Evolutionary conservation across 106 monocot genomes (phyloP), one percentile per base, ranked within the genome.

Genomic region (Allium sativum): DNA sequence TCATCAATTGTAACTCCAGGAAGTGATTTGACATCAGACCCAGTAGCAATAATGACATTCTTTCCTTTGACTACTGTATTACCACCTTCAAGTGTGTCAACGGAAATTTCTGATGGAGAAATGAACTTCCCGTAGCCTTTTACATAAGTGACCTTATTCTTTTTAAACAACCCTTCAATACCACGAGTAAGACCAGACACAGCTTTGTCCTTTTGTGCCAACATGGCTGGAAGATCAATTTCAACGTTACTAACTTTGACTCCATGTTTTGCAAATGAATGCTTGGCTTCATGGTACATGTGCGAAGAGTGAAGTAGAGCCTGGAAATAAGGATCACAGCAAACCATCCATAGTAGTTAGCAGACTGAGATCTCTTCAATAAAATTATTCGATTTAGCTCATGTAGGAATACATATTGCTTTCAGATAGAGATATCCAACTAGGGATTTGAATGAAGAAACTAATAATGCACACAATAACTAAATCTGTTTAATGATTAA

Each of bases 181-280:
- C 72, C 72, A 21, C 64, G 64, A 58, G 72, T 72, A 8, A 82
- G 78, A 45, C 78, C 78, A 19, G 78, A 71, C 57, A 82, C 82
- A 2, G 82, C 78, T 61, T 82, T 82, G 72, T 82, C 82, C 56
- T 82, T 82, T 21, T 78, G 82, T 40, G 68, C 74, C 82, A 82
- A 68, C 82, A 82, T 82, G 42, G 78, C 82, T 22, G 82, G 78
- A 21, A 82, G 71, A 60, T 82, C 82, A 44, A 82, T 71, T 50
- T 72, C 72, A 12, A 72, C 48, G 8, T 65, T 45, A 41, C 56
- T 41, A 48, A 72, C 64, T 50, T 54, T 82, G 53, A 82, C 72
- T 12, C 82, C 82, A 45, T 82, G 82, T 67, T 40, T 78, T 1
- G 78, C 22, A 16, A 82, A 82, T 22, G 78, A 70, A 52, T 78